Evolutionary conservation across 1,284 basidiomycete genomes (phyloP).

Genomic region (Ustilago trichophora): DNA sequence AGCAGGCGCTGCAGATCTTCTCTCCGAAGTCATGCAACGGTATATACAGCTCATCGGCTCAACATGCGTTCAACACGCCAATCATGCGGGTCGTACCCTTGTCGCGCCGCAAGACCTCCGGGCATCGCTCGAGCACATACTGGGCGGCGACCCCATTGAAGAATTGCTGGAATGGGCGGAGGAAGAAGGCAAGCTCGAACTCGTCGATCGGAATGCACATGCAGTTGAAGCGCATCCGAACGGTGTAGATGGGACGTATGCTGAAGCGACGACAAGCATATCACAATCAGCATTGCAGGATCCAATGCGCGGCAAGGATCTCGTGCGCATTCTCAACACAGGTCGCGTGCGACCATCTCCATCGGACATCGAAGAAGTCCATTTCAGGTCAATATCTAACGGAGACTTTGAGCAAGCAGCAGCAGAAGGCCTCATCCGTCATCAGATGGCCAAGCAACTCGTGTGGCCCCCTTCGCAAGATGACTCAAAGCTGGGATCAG

Average conservation of each 20-base stretch:
- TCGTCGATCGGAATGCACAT: background rate
- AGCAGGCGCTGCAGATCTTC: constrained; percentile 36
- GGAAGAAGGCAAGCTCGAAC: constrained; percentile 34
- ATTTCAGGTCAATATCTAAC: constrained; percentile 16
- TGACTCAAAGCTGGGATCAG: too few relatives aligned
- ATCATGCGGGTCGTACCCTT: constrained; percentile 40
- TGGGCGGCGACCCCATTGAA: constrained; percentile 45
- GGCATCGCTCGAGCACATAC: constrained; percentile 47
- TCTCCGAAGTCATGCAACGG: constrained; percentile 54
- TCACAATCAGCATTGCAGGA: constrained; percentile 21
- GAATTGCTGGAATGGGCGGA: constrained; percentile 54
- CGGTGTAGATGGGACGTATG: constrained; percentile 15
- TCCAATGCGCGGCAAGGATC: constrained; percentile 42
- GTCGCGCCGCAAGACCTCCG: constrained; percentile 43
- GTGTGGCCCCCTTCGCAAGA: constrained; percentile 19
- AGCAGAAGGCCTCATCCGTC: constrained; percentile 25
- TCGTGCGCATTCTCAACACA: constrained; percentile 22
- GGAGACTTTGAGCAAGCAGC: constrained; percentile 20
- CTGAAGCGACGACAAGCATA: constrained; percentile 2
- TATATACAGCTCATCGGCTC: constrained; percentile 48
- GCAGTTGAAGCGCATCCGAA: background rate
- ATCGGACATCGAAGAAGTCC: constrained; percentile 13
- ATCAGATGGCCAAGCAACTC: constrained; percentile 18
- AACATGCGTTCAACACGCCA: constrained; percentile 38
- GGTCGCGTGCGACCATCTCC: constrained; percentile 24